Evolutionary conservation across 257 asterid genomes (phyloP), one percentile per base, ranked within the genome.

Genomic region (Capsicum baccatum): DNA sequence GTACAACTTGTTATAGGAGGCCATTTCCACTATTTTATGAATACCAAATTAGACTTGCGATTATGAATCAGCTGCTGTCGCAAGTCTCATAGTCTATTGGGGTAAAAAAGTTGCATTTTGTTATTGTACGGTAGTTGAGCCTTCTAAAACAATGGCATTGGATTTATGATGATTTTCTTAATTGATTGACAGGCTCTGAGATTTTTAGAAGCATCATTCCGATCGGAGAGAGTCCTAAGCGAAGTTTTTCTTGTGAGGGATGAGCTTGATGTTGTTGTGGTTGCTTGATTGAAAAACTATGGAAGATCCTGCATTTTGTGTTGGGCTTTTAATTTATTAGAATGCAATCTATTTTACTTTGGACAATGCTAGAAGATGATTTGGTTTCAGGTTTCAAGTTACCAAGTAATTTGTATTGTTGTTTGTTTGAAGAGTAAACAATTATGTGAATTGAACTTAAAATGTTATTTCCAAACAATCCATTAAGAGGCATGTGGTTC

Each of bases 271-370:
- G 6, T 16, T 17, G 16, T 5, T 0, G 5, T 8, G 0, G 54
- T 44, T 9, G 6, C n/a, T 17, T 70, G 35, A 9, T 0, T 12
- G 19, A 33, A 57, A 57, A 57, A 15, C 16, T 5, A 57, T 57
- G 62, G 13, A 59, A 57, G 60, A 15, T 56, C 60, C 60, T 56
- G 14, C 60, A 56, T 55, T 55, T 55, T 55, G 59, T 55, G 17
- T 55, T 55, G 59, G 59, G 16, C 59, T 55, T 14, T 35, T 89
- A 6, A 89, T 92, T 35, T 94, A 92, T 66, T 92, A 39, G 44
- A 39, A 39, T 39, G 5, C 44, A 54, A 54, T 55, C 17, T 55
- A 16, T 57, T 57, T 57, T 57, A 57, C 19, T 2, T 57, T 57
- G 3, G 62, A 15, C 4, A 58, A 4, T 58, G 26, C 0, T 58